Evolutionary conservation across 2,329 filamentous ascomycete species (phyloP), one percentile per base, ranked within the genome.

Genomic region (Gaeumannomyces sp.): DNA sequence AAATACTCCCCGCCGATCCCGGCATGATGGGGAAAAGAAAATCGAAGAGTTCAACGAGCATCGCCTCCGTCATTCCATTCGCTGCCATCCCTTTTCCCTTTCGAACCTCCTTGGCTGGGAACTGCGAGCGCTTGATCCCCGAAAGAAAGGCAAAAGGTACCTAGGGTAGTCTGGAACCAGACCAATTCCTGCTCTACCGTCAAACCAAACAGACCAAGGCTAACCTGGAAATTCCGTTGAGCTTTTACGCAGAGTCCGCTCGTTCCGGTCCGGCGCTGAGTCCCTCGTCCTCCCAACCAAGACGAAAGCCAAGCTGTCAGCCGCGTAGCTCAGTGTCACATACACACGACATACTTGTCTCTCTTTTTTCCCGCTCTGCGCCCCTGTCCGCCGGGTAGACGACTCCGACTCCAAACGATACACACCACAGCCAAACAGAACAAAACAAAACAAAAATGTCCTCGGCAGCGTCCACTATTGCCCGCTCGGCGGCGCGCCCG

Each of bases 401-500:
- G 14, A 38, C 35, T 16, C 35, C 35, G 35, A 6, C 35, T 19
- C 14, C 35, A 4, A 38, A 38, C 29, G 33, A 14, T 10, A 10
- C 10, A n/a, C n/a, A 22, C 45, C 16, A 38, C 45, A 22, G 22
- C 7, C 4, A 22, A 45, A 45, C 14, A 45, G 13, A 53, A 4
- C 13, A 35, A 35, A 5, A 53, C n/a, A 25, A 58, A 10, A 29
- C 16, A 31, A 62, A 56, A 38, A 82, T 82, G 76, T 77, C 79
- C 68, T 76, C 80, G 69, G 77, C 81, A 58, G 62, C 62, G 57
- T 79, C 75, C 69, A 77, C 77, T 73, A 73, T 64, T 73, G 77
- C 84, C 78, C 82, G 81, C 76, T 80, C 81, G 69, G 74, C 76
- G 71, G 77, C 81, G 73, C 82, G 83, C 72, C 85, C 84, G 63